Evolutionary conservation across 2,329 filamentous ascomycete species (phyloP), one percentile per base, ranked within the genome.

Genomic region (Fusarium sp.): DNA sequence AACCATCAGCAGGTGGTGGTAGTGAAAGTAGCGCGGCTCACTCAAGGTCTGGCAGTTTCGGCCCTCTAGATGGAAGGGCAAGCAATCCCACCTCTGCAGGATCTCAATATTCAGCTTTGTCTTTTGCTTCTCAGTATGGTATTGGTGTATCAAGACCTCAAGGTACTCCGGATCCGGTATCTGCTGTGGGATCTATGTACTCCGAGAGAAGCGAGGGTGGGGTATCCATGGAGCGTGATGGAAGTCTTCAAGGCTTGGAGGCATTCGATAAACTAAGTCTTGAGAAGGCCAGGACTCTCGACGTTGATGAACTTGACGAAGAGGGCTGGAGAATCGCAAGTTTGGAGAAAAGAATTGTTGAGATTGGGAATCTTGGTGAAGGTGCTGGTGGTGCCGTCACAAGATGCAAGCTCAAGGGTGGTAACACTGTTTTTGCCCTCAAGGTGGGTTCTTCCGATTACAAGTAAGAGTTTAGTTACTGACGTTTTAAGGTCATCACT

Each of bases 341-440:
- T 79, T 89, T 93, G 80, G 94, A 97, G 79, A 93, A 93, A 74
- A 90, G 94, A 76, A 97, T 99, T 70, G 86, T 93, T 54, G 94
- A 99, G 82, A 84, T 97, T 33, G 96, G 95, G 33, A 94, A 93
- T 78, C 84, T 99, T 45, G 96, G 96, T 63, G 96, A 99, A 81
- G 96, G 96, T 76, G 96, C 96, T 52, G 96, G 96, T 72, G 96
- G 96, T 79, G 96, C 96, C 11, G 96, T 99, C 55, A 99, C 95
- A 29, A 91, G 92, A 78, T 97, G 94, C 81, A 92, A 91, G 81
- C 87, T 99, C 72, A 95, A 94, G 80, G 94, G 93, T 42, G 95
- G 94, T 68, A 97, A 97, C 84, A 98, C 94, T 0, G 89, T 98
- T 12, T 99, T 99, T 85, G 96, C 96, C 12, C 84, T 99, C 58